A percentile compares a stretch with the other conserved stretches of the same genome.
phyloP scores from a whole-genome alignment of 2,329 filamentous ascomycete species.

The Talaromyces sp. region DNA sequence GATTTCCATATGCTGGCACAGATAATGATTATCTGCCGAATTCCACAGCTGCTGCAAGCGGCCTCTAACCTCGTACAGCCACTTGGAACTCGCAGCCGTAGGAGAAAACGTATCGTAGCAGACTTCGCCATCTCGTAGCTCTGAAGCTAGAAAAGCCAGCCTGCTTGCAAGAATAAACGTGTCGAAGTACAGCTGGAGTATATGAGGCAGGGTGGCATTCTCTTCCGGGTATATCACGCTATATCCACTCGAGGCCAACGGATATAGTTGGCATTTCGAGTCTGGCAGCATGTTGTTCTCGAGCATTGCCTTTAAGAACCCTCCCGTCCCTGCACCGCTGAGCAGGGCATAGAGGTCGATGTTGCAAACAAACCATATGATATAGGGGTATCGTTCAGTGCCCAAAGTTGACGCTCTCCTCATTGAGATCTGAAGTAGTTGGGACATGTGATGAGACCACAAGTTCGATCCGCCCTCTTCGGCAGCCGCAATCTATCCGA shows the following conservation, averaged over 20 bases:
- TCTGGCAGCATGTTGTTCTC: constrained; percentile 46
- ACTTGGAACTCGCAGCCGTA: constrained; percentile 14
- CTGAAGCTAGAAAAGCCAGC: constrained; percentile 40
- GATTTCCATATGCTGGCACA: constrained; percentile 31
- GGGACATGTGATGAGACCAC: constrained; percentile 53
- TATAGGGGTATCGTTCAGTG: constrained; percentile 45
- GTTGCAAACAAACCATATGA: constrained; percentile 52
- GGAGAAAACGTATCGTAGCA: constrained; percentile 3
- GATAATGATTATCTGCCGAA: constrained; percentile 30
- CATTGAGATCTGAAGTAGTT: constrained; percentile 47
- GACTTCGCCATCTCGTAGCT: constrained; percentile 34
- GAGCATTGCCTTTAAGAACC: constrained; percentile 46
- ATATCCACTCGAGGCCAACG: constrained; percentile 29
- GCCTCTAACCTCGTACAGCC: constrained; percentile 33
- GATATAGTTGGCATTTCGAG: constrained; percentile 33
- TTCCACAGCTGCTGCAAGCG: constrained; percentile 35
- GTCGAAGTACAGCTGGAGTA: constrained; percentile 44
- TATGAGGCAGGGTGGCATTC: constrained; percentile 31
- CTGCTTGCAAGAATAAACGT: constrained; percentile 42
- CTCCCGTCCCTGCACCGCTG: constrained; percentile 48
- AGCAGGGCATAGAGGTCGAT: constrained; percentile 55
- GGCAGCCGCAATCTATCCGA: constrained; percentile 41
- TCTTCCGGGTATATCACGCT: constrained; percentile 35
- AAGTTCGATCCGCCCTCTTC: constrained; percentile 45
- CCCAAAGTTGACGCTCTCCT: constrained; percentile 42